Evolutionary conservation across 1,139 yeast genomes (phyloP).

Genomic region (Ashbya aceris): DNA sequence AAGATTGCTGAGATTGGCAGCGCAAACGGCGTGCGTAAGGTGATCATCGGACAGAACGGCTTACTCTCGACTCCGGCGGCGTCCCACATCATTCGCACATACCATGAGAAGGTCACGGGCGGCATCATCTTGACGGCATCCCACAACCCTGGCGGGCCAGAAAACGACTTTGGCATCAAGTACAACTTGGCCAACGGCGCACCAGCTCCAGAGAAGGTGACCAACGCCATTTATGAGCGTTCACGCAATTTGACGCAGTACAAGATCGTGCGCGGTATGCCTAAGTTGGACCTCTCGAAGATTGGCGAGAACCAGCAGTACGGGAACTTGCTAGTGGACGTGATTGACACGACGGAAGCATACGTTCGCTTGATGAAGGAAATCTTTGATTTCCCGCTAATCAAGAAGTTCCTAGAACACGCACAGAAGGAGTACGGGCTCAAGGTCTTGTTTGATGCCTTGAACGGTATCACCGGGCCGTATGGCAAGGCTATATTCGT

Average conservation of each 20-base stretch:
- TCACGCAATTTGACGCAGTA: conserved; percentile 53
- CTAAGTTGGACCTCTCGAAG: conserved; percentile 48
- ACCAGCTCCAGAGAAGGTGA: conserved; percentile 96
- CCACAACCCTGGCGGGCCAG: conserved; percentile 98
- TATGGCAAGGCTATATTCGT: conserved; percentile 80
- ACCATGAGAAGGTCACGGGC: conserved; percentile 59
- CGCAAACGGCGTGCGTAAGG: conserved; percentile 80
- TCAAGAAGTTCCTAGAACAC: conserved; percentile 54
- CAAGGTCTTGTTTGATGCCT: conserved; percentile 74
- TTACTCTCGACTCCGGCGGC: conserved; percentile 94
- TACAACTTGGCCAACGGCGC: conserved; percentile 94
- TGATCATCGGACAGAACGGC: conserved; percentile 83
- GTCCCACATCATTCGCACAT: conserved; percentile 77
- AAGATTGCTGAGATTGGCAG: conserved; percentile 76
- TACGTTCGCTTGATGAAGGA: conserved; percentile 72
- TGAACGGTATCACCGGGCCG: conserved; percentile 97
- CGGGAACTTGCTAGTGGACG: conserved; percentile 56
- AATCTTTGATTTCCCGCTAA: conserved; percentile 81
- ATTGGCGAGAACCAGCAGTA: conserved; percentile 42
- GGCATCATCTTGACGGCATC: conserved; percentile 95
- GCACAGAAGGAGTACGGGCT: conserved; percentile 45
- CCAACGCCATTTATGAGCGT: conserved; percentile 72
- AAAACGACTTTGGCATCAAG: conserved; percentile 88
- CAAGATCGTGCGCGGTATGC: conserved; percentile 46
- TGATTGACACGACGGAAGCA: conserved; percentile 73